Evolutionary conservation across 2,329 filamentous ascomycete genomes (phyloP), one percentile per base, ranked within the genome.

Genomic region (Penicillium oxalicum): DNA sequence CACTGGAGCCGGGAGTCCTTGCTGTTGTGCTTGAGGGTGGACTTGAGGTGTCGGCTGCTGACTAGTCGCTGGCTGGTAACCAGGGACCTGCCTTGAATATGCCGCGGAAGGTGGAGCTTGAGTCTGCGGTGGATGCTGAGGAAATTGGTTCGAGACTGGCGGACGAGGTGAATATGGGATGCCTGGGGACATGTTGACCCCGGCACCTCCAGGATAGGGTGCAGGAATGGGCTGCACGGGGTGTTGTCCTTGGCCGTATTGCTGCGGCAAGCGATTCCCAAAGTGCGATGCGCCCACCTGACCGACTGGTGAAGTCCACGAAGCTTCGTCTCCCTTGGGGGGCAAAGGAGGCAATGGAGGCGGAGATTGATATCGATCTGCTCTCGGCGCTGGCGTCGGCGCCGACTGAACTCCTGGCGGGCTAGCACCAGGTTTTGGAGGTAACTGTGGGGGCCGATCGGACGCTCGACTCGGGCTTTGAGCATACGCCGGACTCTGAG

Each of bases 261-360:
- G 64, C 33, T 65, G 63, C 26, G 60, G 49, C 36, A 55, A 28
- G 12, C 49, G 52, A 25, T 38, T 44, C 4, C 46, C 44, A 9
- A 54, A 49, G 25, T 44, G 53, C 26, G 44, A 37, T 5, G 44
- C 42, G 28, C 13, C 48, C 40, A 39, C 54, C 54, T 36, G 49
- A 18, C n/a, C 53, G 51, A 45, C 46, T 13, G 25, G 18, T 2
- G 53, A 52, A 12, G 46, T 37, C 37, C 49, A 54, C 48, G 56
- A 57, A 34, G 47, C 37, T 13, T 51, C 56, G 49, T 63, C 51
- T 26, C 62, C 60, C 47, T 66, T 63, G 18, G 65, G 62, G 35
- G 71, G 71, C 6, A 74, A 54, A 12, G 71, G 71, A 56, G 71
- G 54, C 60, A 71, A 45, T 13, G 65, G 60, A 8, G 68, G 61